Percentiles rank a stretch among this genome's conserved stretches.
phyloP scores from a whole-genome alignment of 2,329 filamentous ascomycete species.

The Diplodia sapinea region DNA sequence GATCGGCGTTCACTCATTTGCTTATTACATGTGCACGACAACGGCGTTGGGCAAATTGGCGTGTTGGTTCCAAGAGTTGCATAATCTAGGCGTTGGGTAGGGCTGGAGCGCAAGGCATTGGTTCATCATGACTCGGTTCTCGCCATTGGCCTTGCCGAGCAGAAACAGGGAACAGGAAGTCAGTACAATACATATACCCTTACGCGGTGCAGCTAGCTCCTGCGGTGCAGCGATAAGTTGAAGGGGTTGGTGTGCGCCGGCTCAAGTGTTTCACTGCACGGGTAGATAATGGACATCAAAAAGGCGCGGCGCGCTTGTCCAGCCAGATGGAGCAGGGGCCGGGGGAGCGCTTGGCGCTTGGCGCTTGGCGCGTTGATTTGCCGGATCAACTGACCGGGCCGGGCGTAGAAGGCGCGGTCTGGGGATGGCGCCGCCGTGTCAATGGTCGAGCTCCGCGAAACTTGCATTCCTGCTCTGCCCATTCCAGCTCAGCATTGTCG shows the following conservation, averaged over 20 bases:
- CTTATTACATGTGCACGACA: not conserved
- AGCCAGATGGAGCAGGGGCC: slow-evolving; percentile 5
- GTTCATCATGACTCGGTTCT: not conserved
- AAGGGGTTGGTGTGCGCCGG: no score
- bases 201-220: no score
- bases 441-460: slow-evolving; percentile 18
- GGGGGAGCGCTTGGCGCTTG: not conserved
- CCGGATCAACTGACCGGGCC: slow-evolving; percentile 6
- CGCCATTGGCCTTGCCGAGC: not conserved
- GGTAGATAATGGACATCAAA: no score
- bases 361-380: not conserved
- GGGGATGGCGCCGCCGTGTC: slow-evolving; percentile 4
- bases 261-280: no score
- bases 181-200: not conserved
- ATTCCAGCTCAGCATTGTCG: slow-evolving; percentile 14
- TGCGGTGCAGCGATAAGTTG: no score
- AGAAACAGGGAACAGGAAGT: not conserved
- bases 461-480: slow-evolving; percentile 22
- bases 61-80: slow-evolving; percentile 1
- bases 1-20: not conserved
- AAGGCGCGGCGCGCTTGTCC: not conserved
- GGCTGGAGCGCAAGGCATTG: not conserved
- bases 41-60: slow-evolving; percentile 9
- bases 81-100: slow-evolving; percentile 5
- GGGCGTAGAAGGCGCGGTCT: slow-evolving; percentile 7